Base-by-base conservation (phyloP, 106 monocot species). In the Gastrodia elata region DNA sequence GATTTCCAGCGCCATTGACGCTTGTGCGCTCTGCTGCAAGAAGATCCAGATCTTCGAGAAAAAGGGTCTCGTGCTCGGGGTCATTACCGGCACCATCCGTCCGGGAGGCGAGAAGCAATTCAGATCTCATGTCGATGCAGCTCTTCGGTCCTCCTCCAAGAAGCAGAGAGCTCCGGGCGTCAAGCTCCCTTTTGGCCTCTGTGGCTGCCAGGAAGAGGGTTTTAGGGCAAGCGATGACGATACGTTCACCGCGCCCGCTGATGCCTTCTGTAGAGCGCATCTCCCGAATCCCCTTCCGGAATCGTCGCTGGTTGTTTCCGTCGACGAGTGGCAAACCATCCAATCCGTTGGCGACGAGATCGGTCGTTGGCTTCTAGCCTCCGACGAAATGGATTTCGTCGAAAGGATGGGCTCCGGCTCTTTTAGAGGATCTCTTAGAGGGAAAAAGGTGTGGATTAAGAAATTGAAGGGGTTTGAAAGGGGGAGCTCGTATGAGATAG, bases 41-140 rank as follows among this genome's bases (percentile, higher is more conserved):
- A 90, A 84, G 75, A 80, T 92, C 73, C 92, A 96, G 83, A 87
- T 92, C 70, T 96, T 91, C 43, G 96, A 92, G 86, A 89, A 92
- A 80, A 92, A 86, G 69, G 90, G 86, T n/a, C 80, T 90, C 40
- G 86, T 86, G 0, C 79, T 96, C 13, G 92, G 92, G 11, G 80
- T 90, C 33, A 80, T 86, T 16, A 77, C 77, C 3, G 84, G 86
- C 46, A 65, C 84, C 2, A 82, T 83, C 41, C 82, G 80, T 64
- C 33, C 57, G 9, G 86, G 81, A 16, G 46, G 71, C 33, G 90
- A 96, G 71, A 76, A 39, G 38, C 76, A 76, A 22, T 90, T 92
- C 81, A 87, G 83, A 65, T 49, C 82, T 30, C 69, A 80, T 65
- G 64, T 86, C 22, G 96, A 92, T 15, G 67, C 79, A 6, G 89